Evolutionary conservation across 352 stramenopile genomes (phyloP).

Genomic region (Phytophthora meadii): DNA sequence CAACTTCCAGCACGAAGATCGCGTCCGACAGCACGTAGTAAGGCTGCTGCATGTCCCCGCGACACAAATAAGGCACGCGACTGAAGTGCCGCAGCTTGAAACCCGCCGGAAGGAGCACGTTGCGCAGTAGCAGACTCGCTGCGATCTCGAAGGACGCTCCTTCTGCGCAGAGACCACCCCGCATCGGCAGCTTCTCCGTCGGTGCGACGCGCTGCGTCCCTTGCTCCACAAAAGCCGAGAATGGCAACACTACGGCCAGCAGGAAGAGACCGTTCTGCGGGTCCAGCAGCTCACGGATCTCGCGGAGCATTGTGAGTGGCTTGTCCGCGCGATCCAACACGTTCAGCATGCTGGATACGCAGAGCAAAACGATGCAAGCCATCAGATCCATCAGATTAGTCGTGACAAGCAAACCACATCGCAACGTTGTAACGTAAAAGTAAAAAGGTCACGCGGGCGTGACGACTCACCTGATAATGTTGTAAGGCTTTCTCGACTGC

Average conservation of each 20-base stretch:
- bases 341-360: slow-evolving; percentile 70
- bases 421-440: slow-evolving; percentile 25
- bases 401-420: slow-evolving; percentile 36
- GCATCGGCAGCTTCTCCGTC: slow-evolving; percentile 73
- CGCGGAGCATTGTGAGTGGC: slow-evolving; percentile 75
- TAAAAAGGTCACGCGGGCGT: slow-evolving; percentile 24
- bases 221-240: slow-evolving; percentile 82
- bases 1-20: slow-evolving; percentile 81
- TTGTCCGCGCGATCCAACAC: slow-evolving; percentile 85
- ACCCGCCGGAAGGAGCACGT: slow-evolving; percentile 70
- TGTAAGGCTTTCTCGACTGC: slow-evolving; percentile 71
- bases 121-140: slow-evolving; percentile 63
- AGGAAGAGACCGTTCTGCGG: slow-evolving; percentile 77
- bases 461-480: slow-evolving; percentile 76
- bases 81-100: slow-evolving; percentile 85
- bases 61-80: slow-evolving; percentile 85
- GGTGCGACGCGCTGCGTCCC: slow-evolving; percentile 71
- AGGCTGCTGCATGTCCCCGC: slow-evolving; percentile 75
- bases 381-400: slow-evolving; percentile 21
- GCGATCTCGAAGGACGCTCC: slow-evolving; percentile 73
- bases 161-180: slow-evolving; percentile 64
- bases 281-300: slow-evolving; percentile 80
- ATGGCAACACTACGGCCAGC: slow-evolving; percentile 81
- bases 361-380: slow-evolving; percentile 1
- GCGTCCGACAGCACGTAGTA: slow-evolving; percentile 90